A percentile compares a stretch with the other conserved stretches of the same genome.
Evolutionary conservation across 805 yeast genomes (phyloP).

Genomic region (Candida mattraensis): DNA sequence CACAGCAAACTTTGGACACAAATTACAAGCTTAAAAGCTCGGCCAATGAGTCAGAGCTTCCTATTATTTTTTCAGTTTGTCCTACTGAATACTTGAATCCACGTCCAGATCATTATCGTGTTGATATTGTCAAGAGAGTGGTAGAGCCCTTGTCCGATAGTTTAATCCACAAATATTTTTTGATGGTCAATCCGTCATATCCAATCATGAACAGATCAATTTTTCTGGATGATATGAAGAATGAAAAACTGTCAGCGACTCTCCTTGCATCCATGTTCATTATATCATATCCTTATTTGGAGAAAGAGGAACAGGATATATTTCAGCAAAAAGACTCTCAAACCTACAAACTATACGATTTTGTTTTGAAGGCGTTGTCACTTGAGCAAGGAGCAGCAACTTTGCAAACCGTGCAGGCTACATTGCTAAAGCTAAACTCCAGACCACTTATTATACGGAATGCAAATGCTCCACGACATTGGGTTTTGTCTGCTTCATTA

Average conservation of each 20-base stretch:
- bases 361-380: constrained; percentile 4
- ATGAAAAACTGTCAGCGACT: constrained; percentile 4
- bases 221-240: no score
- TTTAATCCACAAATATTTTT: constrained; percentile 4
- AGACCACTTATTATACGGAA: constrained; percentile 9
- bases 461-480: constrained; percentile 8
- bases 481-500: constrained; percentile 26
- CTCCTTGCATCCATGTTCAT: constrained; percentile 7
- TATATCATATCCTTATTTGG: constrained; percentile 4
- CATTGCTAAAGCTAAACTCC: constrained; percentile 6
- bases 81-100: constrained; percentile 11
- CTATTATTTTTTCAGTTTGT: constrained; percentile 9
- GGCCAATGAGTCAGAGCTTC: constrained; percentile 1
- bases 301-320: background rate
- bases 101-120: constrained; percentile 6
- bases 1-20: background rate
- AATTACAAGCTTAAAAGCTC: constrained; percentile 2
- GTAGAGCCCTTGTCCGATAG: constrained; percentile 7
- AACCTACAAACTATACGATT: constrained; percentile 3
- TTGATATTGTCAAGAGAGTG: constrained; percentile 8
- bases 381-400: constrained; percentile 9
- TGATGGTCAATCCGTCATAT: constrained; percentile 4
- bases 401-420: constrained; percentile 14
- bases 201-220: constrained; percentile 7
- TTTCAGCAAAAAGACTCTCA: background rate